Conservation (phyloP, 2,329 filamentous ascomycete species). For the Arthroderma uncinatum region DNA sequence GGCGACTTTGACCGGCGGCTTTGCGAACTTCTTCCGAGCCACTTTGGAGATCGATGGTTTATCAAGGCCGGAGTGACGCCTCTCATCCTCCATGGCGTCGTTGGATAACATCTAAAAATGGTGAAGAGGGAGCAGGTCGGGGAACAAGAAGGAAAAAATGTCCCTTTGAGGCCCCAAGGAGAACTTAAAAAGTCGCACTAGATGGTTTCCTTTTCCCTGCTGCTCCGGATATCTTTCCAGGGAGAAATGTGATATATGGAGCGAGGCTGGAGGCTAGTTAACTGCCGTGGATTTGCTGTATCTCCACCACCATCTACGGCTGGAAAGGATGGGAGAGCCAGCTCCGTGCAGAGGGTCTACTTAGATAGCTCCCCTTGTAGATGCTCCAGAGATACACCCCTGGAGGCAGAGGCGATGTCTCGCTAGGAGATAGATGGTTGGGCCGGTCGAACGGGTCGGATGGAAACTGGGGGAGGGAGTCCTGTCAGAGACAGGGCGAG, state of each 20-base stretch:
- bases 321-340: not conserved
- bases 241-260: not conserved
- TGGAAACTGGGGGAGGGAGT: not conserved
- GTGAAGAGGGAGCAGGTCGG: not conserved
- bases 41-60: constrained; percentile 6
- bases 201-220: not conserved
- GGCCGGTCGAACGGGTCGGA: constrained; percentile 4
- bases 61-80: not conserved
- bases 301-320: not conserved
- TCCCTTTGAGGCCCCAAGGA: not conserved
- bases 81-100: not conserved
- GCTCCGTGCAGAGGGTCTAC: not conserved
- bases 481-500: not conserved
- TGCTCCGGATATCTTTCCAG: not conserved
- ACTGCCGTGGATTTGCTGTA: not conserved
- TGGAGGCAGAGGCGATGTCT: not conserved
- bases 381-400: not conserved
- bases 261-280: not conserved
- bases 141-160: not conserved
- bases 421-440: not conserved
- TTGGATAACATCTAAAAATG: not conserved
- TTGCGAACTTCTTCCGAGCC: constrained; percentile 32
- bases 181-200: not conserved
- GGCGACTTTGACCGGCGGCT: constrained; percentile 37
- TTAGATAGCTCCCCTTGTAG: not conserved